Percentiles rank a stretch among this genome's conserved stretches.
Evolutionary conservation across 805 yeast species (phyloP).

Genomic region (Saturnispora gosingensis): DNA sequence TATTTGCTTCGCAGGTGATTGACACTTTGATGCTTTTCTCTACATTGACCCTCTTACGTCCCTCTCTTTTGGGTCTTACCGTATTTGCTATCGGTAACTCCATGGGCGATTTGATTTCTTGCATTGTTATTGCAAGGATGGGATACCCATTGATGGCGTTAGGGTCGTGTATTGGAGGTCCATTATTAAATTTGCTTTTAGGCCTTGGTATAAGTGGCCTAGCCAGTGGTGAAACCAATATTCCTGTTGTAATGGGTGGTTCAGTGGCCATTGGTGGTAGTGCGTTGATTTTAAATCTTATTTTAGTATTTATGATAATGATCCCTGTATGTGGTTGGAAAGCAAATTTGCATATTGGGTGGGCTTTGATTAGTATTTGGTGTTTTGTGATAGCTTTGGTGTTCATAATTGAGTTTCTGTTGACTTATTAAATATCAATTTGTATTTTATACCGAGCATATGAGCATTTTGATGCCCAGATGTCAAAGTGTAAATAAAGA

Average conservation of each 20-base stretch:
- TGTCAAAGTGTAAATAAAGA: background rate
- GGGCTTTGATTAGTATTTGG: conserved; percentile 34
- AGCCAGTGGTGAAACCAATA: conserved; percentile 27
- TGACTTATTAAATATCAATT: conserved; percentile 1
- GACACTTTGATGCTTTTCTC: conserved; percentile 54
- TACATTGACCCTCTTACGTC: conserved; percentile 50
- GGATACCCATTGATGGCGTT: conserved; percentile 86
- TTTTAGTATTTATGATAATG: conserved; percentile 27
- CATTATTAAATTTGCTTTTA: conserved; percentile 63
- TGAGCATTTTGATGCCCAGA: conserved; percentile 1
- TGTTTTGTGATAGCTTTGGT: conserved; percentile 29
- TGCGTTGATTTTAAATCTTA: conserved; percentile 31
- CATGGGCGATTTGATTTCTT: conserved; percentile 80
- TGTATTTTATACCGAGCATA: background rate
- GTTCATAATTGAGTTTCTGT: conserved; percentile 20
- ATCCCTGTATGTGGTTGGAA: conserved; percentile 36
- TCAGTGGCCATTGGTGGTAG: conserved; percentile 35
- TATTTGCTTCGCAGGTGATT: conserved; percentile 64
- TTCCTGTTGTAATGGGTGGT: conserved; percentile 25
- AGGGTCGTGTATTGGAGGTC: conserved; percentile 95
- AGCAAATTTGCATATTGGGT: conserved; percentile 32
- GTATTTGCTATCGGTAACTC: conserved; percentile 91
- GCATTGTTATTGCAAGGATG: conserved; percentile 66
- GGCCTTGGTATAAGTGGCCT: conserved; percentile 77
- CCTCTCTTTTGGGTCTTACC: conserved; percentile 78